Conservation (phyloP, 192 early-diverging fungal species). For the Podila horticola region DNA sequence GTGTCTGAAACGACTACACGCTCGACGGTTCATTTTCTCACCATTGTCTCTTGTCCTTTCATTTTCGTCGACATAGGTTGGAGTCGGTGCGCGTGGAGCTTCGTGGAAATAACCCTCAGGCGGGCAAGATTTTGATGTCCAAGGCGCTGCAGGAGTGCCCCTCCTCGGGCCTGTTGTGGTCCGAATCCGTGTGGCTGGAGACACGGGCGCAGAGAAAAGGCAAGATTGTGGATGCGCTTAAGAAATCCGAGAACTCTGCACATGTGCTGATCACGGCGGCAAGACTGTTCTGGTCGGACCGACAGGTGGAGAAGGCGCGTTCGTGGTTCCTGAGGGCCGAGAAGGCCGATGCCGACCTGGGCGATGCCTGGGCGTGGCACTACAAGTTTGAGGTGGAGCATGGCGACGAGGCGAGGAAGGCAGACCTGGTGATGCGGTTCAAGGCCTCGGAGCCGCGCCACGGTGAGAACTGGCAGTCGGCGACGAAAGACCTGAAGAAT, state of each 20-base stretch:
- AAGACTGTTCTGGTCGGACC: conserved; percentile 92
- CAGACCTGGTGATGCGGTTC: conserved; percentile 74
- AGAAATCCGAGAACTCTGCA: conserved; percentile 90
- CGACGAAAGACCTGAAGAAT: conserved; percentile 82
- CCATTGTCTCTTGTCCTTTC: not conserved
- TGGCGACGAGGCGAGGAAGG: conserved; percentile 65
- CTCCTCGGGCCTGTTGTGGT: conserved; percentile 85
- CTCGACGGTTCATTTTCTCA: not conserved
- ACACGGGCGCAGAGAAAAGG: conserved; percentile 88
- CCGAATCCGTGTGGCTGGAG: conserved; percentile 87
- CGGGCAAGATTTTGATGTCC: conserved; percentile 79
- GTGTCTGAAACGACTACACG: not conserved
- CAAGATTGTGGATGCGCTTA: conserved; percentile 89
- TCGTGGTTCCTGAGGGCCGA: conserved; percentile 91
- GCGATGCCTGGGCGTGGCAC: conserved; percentile 97
- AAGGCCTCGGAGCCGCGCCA: conserved; percentile 85
- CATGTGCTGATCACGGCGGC: conserved; percentile 84
- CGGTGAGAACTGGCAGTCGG: conserved; percentile 87
- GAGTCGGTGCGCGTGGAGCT: conserved; percentile 85
- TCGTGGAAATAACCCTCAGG: conserved; percentile 74
- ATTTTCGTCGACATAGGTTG: conserved; percentile 35
- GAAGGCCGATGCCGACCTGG: conserved; percentile 84
- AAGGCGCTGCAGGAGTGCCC: conserved; percentile 97
- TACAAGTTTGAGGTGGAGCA: conserved; percentile 89
- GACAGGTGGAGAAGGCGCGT: conserved; percentile 93